Base-by-base conservation (phyloP, 139 green algal genomes). In the Coelastrella sp. region DNA sequence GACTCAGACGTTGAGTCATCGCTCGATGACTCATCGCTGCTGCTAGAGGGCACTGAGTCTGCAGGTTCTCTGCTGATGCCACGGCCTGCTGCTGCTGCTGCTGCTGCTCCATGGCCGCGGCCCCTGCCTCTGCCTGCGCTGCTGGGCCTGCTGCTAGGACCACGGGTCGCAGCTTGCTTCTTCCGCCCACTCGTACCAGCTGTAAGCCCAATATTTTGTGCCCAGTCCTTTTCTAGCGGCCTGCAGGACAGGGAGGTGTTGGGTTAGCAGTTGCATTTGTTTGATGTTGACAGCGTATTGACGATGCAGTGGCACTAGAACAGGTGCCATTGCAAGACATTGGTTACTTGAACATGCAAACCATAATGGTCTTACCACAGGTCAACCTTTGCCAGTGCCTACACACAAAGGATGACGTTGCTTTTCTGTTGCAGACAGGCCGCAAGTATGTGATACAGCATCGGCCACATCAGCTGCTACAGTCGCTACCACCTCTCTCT, bases 61-160 rank as follows among this genome's bases (percentile, higher is more conserved):
- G 74, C 7, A n/a, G 73, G 0, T 11, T 16, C 85, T 19, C 16
- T 59, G 85, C 57, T n/a, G 20, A 20, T 74, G 85, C 85, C 23
- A 64, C 60, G 16, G 59, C 7, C 80, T 86, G 60, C 60, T 86
- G 80, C 80, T 86, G 64, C n/a, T n/a, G n/a, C n/a, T n/a, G n/a
- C 81, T 64, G n/a, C 80, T 75, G 60, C 22, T 8, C 82, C 74
- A 19, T 32, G 8, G 32, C 54, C 57, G 11, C 65, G 22, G 20
- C 64, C 71, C 16, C 65, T 32, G 61, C 65, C 32, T 47, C 82
- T 78, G 81, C 60, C 60, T 13, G 61, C 61, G 32, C 2, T 87
- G 68, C 83, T 88, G 54, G 65, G n/a, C 16, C 81, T 74, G 81
- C 23, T 87, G 81, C 81, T 87, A 22, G 22, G 22, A 32, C n/a